Evolutionary conservation across 805 yeast genomes (phyloP), one percentile per base, ranked within the genome.

Genomic region (Barnettozyma vustinii): DNA sequence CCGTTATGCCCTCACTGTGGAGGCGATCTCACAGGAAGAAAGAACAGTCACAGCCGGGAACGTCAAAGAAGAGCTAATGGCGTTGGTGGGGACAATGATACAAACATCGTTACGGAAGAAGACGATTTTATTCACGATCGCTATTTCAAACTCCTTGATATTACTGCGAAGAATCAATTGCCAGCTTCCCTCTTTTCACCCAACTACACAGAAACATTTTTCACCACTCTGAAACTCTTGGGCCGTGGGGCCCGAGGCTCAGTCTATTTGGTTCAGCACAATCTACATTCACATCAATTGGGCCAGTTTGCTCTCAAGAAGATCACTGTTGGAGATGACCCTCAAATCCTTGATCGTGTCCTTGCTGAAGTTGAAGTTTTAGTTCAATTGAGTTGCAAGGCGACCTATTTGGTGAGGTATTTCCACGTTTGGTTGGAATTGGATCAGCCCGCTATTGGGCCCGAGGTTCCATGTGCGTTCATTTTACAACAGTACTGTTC

Each of bases 351-450:
- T 32, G 75, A 78, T 42, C 80, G 80, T 52, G 90, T 87, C 5
- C 69, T 90, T 44, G 76, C 80, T 50, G 97, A 90, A 61, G 97
- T 90, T 4, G 76, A 84, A 54, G 77, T 91, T 45, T 66, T 90
- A 35, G 84, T 67, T 44, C 73, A 64, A 30, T 54, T 68, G 48
- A 79, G 69, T 45, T 76, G 62, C 75, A 74, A 66, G 36, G 70
- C 71, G 54, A 70, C 77, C 41, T 85, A 89, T 62, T 73, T 90
- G 56, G 87, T 90, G 25, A 78, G 85, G 19, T 90, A 90, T 61
- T 89, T 90, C 60, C 97, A 90, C 65, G 96, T 89, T 23, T 90
- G 97, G 97, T 64, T 90, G 30, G 97, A 90, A 60, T 72, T 83
- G 58, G 85, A 77, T 37, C 64, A 40, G 21, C 69, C 18, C 61